These are phyloP conservation scores for Lactarius pseudohatsudake DNA, from an alignment of 768 basidiomycete species.

Conservation along the genomic window DNA sequence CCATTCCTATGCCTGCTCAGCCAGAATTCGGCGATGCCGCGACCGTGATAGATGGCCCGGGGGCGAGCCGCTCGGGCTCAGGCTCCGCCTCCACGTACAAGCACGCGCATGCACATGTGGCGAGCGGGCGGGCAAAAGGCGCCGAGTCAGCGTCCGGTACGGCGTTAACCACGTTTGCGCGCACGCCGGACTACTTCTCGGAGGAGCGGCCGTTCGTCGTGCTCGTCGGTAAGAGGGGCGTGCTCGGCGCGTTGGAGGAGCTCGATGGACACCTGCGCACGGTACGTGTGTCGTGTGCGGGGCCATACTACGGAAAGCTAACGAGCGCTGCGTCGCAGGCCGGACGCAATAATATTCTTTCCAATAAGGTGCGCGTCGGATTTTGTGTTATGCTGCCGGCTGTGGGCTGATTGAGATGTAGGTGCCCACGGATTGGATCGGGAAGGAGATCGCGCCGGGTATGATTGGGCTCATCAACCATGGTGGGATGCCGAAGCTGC, in stretches of 20 bases:
- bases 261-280: slow-evolving; percentile 61
- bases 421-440: slow-evolving; percentile 67
- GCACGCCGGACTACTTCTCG: slow-evolving; percentile 33
- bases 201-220: slow-evolving; percentile 72
- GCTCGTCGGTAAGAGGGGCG: slow-evolving; percentile 61
- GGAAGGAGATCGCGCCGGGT: slow-evolving; percentile 71
- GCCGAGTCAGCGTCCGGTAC: not conserved
- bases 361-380: slow-evolving; percentile 51
- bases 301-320: not conserved
- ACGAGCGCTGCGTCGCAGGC: slow-evolving; percentile 40
- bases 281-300: slow-evolving; percentile 37
- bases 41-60: slow-evolving; percentile 15
- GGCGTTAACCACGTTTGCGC: slow-evolving; percentile 4
- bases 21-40: slow-evolving; percentile 21
- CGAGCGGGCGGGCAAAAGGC: slow-evolving; percentile 10
- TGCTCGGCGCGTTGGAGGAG: slow-evolving; percentile 67
- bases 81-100: not conserved
- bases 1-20: not conserved
- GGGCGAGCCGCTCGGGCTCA: not conserved
- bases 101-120: not conserved
- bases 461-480: slow-evolving; percentile 74
- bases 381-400: not conserved
- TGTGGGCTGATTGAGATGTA: slow-evolving; percentile 28
- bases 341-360: slow-evolving; percentile 57
- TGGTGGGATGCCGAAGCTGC: slow-evolving; percentile 76